Evolutionary conservation across 225 moss, liverwort and hornwort species (phyloP), one percentile per base, ranked within the genome.

Genomic region (Physcomitrellopsis africana): DNA sequence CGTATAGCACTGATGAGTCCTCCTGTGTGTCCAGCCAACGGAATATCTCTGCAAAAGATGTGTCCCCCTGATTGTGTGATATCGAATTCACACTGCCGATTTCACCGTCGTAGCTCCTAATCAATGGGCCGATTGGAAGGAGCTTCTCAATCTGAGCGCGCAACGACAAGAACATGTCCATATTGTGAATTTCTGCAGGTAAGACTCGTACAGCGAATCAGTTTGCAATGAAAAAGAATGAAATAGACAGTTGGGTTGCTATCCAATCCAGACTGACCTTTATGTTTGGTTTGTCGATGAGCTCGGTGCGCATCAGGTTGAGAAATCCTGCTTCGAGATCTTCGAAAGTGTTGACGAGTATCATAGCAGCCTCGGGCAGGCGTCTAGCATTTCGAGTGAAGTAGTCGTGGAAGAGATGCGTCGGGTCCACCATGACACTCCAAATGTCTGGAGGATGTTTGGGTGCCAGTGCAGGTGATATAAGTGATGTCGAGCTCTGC

Each of bases 341-440:
- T 62, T 79, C 70, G 59, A 82, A 82, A 5, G 80, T 89, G 63
- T 89, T 89, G 29, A 89, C 68, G 11, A 89, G 80, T 29, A 89
- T 70, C 26, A 66, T 57, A 26, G 70, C 47, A 2, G 86, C 84
- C 24, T 80, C 80, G 0, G 32, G 42, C 51, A 86, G 43, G 45
- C 82, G 78, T 55, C 29, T 55, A 8, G 70, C 22, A n/a, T 86
- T 83, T 14, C 83, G 79, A 3, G 68, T 54, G 72, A 75, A 60
- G 62, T 78, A 83, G 26, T 83, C 72, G 66, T n/a, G n/a, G n/a
- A n/a, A n/a, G n/a, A n/a, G n/a, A n/a, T n/a, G n/a, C n/a, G 77
- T 67, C 70, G 65, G 5, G 3, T 72, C 68, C 45, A 37, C 43
- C 79, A 80, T 80, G 67, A 67, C 55, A 41, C 65, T 86, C 74